Conservation (phyloP, 441 rosid genomes). For the Hypseocharis bilobata region DNA sequence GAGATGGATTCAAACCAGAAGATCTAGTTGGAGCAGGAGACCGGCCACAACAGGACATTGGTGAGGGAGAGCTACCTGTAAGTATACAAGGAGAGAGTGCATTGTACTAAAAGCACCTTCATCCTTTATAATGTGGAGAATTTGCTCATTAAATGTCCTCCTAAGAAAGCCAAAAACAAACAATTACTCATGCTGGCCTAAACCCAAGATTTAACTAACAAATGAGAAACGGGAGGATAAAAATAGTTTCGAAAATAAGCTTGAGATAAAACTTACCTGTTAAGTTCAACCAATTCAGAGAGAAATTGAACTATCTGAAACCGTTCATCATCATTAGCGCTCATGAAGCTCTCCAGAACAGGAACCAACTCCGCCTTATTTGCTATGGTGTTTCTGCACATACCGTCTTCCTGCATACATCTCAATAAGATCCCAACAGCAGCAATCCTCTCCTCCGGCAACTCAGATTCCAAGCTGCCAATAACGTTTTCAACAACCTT, state of each 20-base stretch:
- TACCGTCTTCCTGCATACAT: slow-evolving; percentile 56
- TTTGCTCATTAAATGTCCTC: slow-evolving; percentile 45
- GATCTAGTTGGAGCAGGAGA: slow-evolving; percentile 66
- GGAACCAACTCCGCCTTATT: slow-evolving; percentile 49
- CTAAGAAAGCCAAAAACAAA: slow-evolving; percentile 25
- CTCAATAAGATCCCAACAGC: slow-evolving; percentile 42
- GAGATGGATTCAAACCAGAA: slow-evolving; percentile 38
- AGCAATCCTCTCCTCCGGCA: slow-evolving; percentile 47
- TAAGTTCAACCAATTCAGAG: slow-evolving; percentile 47
- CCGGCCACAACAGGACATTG: slow-evolving; percentile 59
- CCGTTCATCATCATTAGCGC: slow-evolving; percentile 36
- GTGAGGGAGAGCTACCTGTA: slow-evolving; percentile 44
- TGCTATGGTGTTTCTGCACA: slow-evolving; percentile 49
- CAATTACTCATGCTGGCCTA: neutral
- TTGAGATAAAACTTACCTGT: slow-evolving; percentile 34
- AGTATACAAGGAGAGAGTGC: slow-evolving; percentile 50
- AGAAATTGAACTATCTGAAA: slow-evolving; percentile 48
- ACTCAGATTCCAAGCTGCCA: slow-evolving; percentile 44
- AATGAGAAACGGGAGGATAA: neutral
- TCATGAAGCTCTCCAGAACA: slow-evolving; percentile 42
- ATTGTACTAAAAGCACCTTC: slow-evolving; percentile 54
- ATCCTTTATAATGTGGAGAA: slow-evolving; percentile 52
- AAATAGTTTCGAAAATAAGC: neutral
- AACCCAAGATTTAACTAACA: neutral
- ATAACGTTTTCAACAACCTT: slow-evolving; percentile 33